Conservation (phyloP, 257 asterid genomes). For the Solanum piurae region DNA sequence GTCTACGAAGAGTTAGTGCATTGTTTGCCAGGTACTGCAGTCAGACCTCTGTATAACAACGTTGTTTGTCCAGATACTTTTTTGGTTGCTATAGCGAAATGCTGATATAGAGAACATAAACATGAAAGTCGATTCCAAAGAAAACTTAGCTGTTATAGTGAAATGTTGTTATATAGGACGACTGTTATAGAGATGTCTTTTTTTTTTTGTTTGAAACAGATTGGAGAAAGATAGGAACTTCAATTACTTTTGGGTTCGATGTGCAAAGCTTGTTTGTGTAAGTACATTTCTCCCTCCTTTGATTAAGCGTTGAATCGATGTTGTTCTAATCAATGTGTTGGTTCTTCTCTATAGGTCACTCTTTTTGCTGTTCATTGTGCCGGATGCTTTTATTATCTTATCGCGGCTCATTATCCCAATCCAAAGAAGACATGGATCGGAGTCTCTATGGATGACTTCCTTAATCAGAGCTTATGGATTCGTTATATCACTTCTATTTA, state of each 20-base stretch:
- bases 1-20: conserved; percentile 80
- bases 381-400: conserved; percentile 80
- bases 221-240: conserved; percentile 85
- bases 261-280: conserved; percentile 80
- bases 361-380: conserved; percentile 94
- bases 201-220: conserved; percentile 24
- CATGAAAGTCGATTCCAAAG: neutral
- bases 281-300: conserved; percentile 14
- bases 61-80: neutral
- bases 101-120: neutral
- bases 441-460: conserved; percentile 46
- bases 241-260: conserved; percentile 89
- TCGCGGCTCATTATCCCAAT: conserved; percentile 58
- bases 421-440: conserved; percentile 86
- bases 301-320: neutral
- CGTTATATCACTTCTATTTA: conserved; percentile 75
- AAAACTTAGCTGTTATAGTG: neutral
- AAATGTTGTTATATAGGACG: neutral
- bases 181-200: neutral
- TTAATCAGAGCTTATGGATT: conserved; percentile 52
- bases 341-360: conserved; percentile 49
- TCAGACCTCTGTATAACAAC: neutral
- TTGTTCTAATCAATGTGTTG: neutral
- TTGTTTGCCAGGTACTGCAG: conserved; percentile 55
- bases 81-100: neutral